Evolutionary conservation across 345 rosid genomes (phyloP), one percentile per base, ranked within the genome.

Genomic region (Durio zibethinus): DNA sequence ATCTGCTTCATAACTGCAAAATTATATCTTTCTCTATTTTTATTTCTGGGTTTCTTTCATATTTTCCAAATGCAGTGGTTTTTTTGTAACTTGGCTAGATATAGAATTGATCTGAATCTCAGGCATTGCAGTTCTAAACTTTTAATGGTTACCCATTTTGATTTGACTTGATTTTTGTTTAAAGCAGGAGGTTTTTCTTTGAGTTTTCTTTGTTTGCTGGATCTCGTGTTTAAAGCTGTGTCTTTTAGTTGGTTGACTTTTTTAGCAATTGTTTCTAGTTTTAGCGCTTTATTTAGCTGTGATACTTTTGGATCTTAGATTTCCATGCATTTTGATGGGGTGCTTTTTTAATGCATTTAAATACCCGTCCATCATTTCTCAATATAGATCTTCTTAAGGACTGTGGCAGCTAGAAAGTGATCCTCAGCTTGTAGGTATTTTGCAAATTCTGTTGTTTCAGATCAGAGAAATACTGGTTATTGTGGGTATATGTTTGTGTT

Each of bases 141-240:
- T 78, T 69, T 10, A 3, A 16, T 50, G 38, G 12, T 70, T 78
- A 27, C 42, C 10, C 36, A 10, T 73, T 73, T 56, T 62, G 75
- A 63, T 82, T 75, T 72, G 75, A n/a, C 12, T 66, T 77, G 71
- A 76, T 70, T 77, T 77, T 74, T 82, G 36, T 10, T 45, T 31
- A 76, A 31, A 27, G 52, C 8, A 12, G 9, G 48, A 20, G 10
- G 0, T 59, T 59, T 20, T 60, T 36, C 31, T 75, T 75, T 45
- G 70, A 23, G 42, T 27, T 29, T 10, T 4, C 15, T 25, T 35
- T 27, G n/a, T 20, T 2, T 65, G 25, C 62, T 48, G 59, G 76
- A 59, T 71, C 76, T 60, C 60, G 40, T 59, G 40, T 31, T 71
- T 36, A 57, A 59, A 43, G 36, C 66, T 27, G 21, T 36, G 38